Base-by-base conservation (phyloP, 495 filamentous ascomycete genomes). In the Amniculicola lignicola region DNA sequence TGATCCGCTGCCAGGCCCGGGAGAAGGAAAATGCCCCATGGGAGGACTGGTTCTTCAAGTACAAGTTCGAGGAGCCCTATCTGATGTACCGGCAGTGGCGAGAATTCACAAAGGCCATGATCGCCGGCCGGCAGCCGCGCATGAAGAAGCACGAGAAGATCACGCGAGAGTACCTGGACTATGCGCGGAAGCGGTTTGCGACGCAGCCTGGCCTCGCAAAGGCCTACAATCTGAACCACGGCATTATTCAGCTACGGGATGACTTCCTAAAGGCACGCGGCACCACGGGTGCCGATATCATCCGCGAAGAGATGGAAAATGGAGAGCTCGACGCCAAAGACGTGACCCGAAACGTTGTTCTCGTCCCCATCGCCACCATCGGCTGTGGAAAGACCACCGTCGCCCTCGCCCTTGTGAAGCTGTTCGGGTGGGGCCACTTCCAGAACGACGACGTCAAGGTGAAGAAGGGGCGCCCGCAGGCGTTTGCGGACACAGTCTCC, bases 41-140 rank as follows among this genome's bases (percentile, higher is more conserved):
- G 72, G 74, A 79, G 15, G 89, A 97, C 69, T 98, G 92, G 92
- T 97, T 98, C 73, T 98, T 97, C 83, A 98, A 98, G 69, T 98
- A 89, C 79, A 98, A 98, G 74, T 98, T 97, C 47, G 93, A 98
- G 67, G 94, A 98, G 73, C 93, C 93, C 0, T 98, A 98, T 69
- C 72, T 98, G 60, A 89, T 98, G 88, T 98, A 96, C 67, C 82
- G 93, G 28, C 94, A 97, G 71, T 98, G 93, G 93, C 87, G 93
- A 31, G 93, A 97, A 74, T 92, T 85, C 68, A 98, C 93, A 22
- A 98, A 96, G 70, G 78, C 89, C 10, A 74, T 96, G 43, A 95
- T 97, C 47, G 50, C 76, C 2, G 89, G 89, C 10, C 86, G 79
- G 63, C 69, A 79, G 19, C 88, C 89, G 9, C 86, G 79, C 50